Percentiles rank a stretch among this genome's conserved stretches.
These are phyloP conservation scores for Kokia cookei DNA, from an alignment of 441 rosid genomes.

Conservation along the genomic window DNA sequence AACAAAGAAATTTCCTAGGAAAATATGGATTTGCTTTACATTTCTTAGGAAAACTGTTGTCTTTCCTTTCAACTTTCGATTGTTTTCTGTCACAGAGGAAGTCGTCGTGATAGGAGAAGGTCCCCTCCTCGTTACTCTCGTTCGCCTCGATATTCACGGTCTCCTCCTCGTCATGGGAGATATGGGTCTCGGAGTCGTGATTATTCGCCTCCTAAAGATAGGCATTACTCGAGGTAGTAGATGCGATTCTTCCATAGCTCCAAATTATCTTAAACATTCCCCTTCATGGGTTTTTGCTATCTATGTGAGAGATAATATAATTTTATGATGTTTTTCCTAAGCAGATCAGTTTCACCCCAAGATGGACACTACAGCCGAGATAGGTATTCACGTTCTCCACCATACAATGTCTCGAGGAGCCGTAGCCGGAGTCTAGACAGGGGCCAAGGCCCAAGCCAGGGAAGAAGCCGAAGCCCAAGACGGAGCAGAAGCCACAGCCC, in stretches of 20 bases:
- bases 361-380: slow-evolving; percentile 52
- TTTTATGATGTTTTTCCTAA: neutral
- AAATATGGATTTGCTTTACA: neutral
- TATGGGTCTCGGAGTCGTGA: slow-evolving; percentile 68
- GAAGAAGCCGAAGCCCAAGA: slow-evolving; percentile 32
- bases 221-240: slow-evolving; percentile 57
- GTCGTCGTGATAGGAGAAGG: slow-evolving; percentile 35
- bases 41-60: neutral
- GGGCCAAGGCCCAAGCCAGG: slow-evolving; percentile 25
- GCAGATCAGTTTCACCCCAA: slow-evolving; percentile 77
- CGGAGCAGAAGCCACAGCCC: slow-evolving; percentile 44
- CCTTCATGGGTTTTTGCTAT: neutral
- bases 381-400: slow-evolving; percentile 68
- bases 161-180: slow-evolving; percentile 70
- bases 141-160: slow-evolving; percentile 48
- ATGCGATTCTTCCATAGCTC: neutral
- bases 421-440: slow-evolving; percentile 52
- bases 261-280: neutral
- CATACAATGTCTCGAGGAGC: slow-evolving; percentile 49
- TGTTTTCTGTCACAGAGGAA: slow-evolving; percentile 21
- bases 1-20: neutral
- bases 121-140: slow-evolving; percentile 44
- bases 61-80: neutral
- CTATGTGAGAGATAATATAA: neutral
- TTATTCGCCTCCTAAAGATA: slow-evolving; percentile 51